phyloP scores from a whole-genome alignment of 108 stramenopile species.

The Cyclotella kingstonii region DNA sequence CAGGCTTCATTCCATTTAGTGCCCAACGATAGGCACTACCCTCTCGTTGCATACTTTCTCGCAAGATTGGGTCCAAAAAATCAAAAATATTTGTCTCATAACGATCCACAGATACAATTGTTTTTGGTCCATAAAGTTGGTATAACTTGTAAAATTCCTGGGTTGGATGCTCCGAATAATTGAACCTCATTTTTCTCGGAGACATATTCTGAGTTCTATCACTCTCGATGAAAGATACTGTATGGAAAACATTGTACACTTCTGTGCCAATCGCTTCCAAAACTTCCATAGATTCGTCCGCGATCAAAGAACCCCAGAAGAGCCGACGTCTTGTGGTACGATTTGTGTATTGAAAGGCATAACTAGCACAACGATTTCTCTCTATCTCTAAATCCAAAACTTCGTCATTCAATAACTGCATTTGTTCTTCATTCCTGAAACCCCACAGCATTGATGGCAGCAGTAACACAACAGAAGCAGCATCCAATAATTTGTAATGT shows the following conservation, averaged over 20 bases:
- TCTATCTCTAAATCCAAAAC: constrained; percentile 9
- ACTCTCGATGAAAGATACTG: constrained; percentile 52
- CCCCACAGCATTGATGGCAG: too few species aligned
- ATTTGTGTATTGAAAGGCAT: constrained; percentile 20
- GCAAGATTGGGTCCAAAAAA: not conserved
- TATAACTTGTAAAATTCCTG: constrained; percentile 14
- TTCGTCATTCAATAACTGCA: constrained; percentile 20
- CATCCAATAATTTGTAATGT: too few species aligned
- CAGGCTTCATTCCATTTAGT: constrained; percentile 49
- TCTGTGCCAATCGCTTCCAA: constrained; percentile 42
- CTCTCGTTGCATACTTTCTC: constrained; percentile 47
- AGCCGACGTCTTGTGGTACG: constrained; percentile 26
- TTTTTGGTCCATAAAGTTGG: constrained; percentile 36
- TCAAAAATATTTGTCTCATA: constrained; percentile 7
- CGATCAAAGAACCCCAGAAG: constrained; percentile 46
- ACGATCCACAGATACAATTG: constrained; percentile 34
- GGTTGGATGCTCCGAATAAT: constrained; percentile 3
- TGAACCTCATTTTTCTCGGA: constrained; percentile 26
- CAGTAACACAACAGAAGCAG: too few species aligned
- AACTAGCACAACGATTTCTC: constrained; percentile 19
- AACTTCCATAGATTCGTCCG: constrained; percentile 47
- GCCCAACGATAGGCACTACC: constrained; percentile 49
- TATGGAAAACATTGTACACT: constrained; percentile 49
- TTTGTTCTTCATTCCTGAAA: constrained; percentile 8
- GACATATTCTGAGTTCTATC: constrained; percentile 47